Conservation (phyloP, 176 grass and related monocot genomes). For the Areca catechu region DNA sequence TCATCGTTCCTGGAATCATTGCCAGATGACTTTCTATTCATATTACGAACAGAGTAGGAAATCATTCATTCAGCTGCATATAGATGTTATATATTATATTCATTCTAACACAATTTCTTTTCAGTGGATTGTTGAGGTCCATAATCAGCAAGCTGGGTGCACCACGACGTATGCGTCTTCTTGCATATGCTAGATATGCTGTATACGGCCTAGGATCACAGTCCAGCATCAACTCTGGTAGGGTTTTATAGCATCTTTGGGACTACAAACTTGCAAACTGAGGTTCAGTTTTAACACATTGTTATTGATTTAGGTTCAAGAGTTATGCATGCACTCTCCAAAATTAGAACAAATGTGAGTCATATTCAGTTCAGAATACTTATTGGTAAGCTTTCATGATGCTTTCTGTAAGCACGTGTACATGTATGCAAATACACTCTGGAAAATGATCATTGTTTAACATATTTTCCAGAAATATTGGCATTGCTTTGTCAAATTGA, state of each 20-base stretch:
- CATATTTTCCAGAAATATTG: constrained; percentile 32
- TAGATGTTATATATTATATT: neutral
- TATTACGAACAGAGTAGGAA: constrained; percentile 76
- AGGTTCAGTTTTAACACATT: too few species aligned
- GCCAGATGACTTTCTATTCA: constrained; percentile 64
- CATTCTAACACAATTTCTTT: constrained; percentile 14
- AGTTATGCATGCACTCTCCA: constrained; percentile 18
- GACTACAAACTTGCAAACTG: too few species aligned
- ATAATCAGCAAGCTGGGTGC: constrained; percentile 68
- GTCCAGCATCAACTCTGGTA: constrained; percentile 31
- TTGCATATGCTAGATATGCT: constrained; percentile 78
- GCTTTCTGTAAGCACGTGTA: too few species aligned
- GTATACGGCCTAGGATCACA: constrained; percentile 60
- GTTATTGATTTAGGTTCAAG: constrained; percentile 26
- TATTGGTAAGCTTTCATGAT: constrained; percentile 38
- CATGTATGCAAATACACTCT: too few species aligned
- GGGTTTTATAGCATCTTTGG: neutral
- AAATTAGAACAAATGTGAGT: constrained; percentile 39
- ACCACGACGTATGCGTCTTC: constrained; percentile 56
- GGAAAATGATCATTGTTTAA: neutral
- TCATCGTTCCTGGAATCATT: constrained; percentile 86
- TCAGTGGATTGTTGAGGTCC: constrained; percentile 71
- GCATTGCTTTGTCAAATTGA: constrained; percentile 32
- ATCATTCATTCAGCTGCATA: neutral
- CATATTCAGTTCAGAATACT: constrained; percentile 56